A percentile compares a stretch with the other conserved stretches of the same genome.
Evolutionary conservation across 345 rosid species (phyloP).

Genomic region (Garcia nutans): DNA sequence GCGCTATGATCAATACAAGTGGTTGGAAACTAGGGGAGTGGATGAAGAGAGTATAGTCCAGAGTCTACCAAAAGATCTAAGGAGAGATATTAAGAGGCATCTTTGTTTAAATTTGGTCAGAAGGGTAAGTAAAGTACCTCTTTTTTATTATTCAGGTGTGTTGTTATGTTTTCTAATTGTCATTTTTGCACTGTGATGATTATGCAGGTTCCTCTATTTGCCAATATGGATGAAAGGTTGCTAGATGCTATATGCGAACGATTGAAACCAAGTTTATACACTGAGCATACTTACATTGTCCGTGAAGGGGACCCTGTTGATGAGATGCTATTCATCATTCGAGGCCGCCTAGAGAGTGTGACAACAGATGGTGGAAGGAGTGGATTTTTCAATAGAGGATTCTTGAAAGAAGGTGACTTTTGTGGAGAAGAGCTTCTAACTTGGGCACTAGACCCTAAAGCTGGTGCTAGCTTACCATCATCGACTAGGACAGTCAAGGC

Average conservation of each 20-base stretch:
- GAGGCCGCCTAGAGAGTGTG: constrained; percentile 78
- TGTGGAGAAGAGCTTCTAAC: constrained; percentile 83
- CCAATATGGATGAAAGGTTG: constrained; percentile 82
- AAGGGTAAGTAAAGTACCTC: constrained; percentile 50
- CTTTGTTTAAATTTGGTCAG: constrained; percentile 80
- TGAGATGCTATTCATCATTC: constrained; percentile 83
- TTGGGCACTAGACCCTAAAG: constrained; percentile 77
- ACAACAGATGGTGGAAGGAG: constrained; percentile 92
- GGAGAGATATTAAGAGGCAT: constrained; percentile 85
- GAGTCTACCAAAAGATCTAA: constrained; percentile 80
- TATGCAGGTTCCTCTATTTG: constrained; percentile 73
- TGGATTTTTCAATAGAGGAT: constrained; percentile 76
- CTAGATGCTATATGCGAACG: constrained; percentile 91
- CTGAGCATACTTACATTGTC: constrained; percentile 65
- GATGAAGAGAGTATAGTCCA: constrained; percentile 70
- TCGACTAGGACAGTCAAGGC: constrained; percentile 70
- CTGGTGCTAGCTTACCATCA: constrained; percentile 54
- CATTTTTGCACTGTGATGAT: not conserved
- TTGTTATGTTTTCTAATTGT: not conserved
- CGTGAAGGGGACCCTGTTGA: constrained; percentile 89
- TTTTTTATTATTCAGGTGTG: not conserved
- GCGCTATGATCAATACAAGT: constrained; percentile 71
- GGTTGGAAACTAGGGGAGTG: constrained; percentile 76
- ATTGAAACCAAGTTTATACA: constrained; percentile 73
- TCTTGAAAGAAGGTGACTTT: constrained; percentile 70